Conservation (phyloP, 148 eudicot genomes). For the Fagopyrum esculentum region DNA sequence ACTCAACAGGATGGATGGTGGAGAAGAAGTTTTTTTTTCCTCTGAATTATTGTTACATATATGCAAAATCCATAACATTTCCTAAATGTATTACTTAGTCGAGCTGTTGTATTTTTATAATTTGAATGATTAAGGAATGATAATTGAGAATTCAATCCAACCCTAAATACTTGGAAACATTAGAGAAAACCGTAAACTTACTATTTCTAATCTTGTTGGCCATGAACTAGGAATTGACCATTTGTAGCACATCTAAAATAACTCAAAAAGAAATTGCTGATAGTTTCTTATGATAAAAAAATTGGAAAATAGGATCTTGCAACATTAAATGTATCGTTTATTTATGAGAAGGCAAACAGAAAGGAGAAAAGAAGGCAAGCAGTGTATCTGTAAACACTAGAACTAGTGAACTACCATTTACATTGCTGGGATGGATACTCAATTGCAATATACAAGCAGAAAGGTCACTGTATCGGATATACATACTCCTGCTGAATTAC, state of each 20-base stretch:
- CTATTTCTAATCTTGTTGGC: not conserved
- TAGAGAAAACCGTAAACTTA: too few relatives aligned
- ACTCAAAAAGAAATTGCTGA: not conserved
- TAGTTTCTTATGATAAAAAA: not conserved
- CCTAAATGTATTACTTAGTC: not conserved
- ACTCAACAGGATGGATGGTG: not conserved
- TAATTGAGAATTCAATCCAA: not conserved
- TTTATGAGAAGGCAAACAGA: not conserved
- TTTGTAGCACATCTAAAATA: not conserved
- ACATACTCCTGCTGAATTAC: not conserved
- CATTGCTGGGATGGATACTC: not conserved
- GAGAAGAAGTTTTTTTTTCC: not conserved
- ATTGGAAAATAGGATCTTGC: not conserved
- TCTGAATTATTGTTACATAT: constrained; percentile 3
- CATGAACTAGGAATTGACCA: not conserved
- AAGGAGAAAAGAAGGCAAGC: not conserved
- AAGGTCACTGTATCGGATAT: not conserved
- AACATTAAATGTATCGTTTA: not conserved
- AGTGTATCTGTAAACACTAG: not conserved
- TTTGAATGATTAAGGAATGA: not conserved
- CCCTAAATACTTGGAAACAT: too few relatives aligned
- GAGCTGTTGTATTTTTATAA: not conserved
- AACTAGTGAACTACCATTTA: too few relatives aligned
- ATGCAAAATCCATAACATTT: not conserved
- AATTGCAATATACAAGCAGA: constrained; percentile 2